Conservation (phyloP, 1,139 yeast genomes). For the Debaryomycetaceae sp. region DNA sequence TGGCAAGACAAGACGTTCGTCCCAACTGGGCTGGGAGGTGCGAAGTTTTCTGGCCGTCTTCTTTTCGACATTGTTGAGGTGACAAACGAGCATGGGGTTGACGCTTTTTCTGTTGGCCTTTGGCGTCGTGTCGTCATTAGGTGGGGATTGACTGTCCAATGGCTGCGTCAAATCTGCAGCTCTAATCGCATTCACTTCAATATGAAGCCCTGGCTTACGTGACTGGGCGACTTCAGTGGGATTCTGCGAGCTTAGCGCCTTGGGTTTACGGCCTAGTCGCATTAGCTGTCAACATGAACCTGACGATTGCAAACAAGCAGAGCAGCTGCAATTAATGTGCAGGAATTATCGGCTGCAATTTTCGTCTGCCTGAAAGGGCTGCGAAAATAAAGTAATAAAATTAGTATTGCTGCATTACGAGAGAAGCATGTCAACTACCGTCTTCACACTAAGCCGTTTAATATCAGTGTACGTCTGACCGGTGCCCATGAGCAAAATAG, state of each 20-base stretch:
- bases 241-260: background rate
- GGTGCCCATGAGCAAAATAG: slow-evolving; percentile 89
- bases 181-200: slow-evolving; percentile 25
- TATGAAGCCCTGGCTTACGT: slow-evolving; percentile 8
- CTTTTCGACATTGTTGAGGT: slow-evolving; percentile 19
- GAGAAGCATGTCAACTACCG: slow-evolving; percentile 86
- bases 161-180: slow-evolving; percentile 24
- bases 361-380: no score
- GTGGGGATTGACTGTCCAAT: no score
- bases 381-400: no score
- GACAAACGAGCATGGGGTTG: slow-evolving; percentile 28
- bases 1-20: slow-evolving; percentile 23
- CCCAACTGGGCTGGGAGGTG: slow-evolving; percentile 38
- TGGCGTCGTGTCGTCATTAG: no score
- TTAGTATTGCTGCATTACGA: slow-evolving; percentile 9
- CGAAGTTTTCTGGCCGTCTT: slow-evolving; percentile 24
- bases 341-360: no score
- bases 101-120: slow-evolving; percentile 10
- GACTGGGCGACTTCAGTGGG: background rate
- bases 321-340: background rate
- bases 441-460: slow-evolving; percentile 81
- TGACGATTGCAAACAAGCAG: slow-evolving; percentile 1
- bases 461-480: slow-evolving; percentile 96
- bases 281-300: no score
- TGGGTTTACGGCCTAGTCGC: slow-evolving; percentile 2